Evolutionary conservation across 164 flowering plant genomes (phyloP).

Genomic region (Berberis vulgaris): DNA sequence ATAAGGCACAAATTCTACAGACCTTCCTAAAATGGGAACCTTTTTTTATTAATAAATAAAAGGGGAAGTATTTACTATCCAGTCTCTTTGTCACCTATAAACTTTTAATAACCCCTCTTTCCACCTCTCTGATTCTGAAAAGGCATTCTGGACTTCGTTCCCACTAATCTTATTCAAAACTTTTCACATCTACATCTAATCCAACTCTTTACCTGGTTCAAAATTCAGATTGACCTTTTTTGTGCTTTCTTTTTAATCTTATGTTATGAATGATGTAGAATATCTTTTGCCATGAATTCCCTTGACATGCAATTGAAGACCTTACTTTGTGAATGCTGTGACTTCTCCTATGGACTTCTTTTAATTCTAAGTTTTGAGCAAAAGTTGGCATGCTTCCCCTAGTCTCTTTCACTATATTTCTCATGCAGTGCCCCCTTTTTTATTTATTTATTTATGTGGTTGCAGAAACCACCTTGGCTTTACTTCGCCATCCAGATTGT

Average conservation of each 20-base stretch:
- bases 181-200: no score
- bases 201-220: no score
- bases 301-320: background rate
- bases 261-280: background rate
- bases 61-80: no score
- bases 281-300: background rate
- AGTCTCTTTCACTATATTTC: background rate
- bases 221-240: no score
- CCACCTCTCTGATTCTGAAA: no score
- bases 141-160: no score
- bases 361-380: background rate
- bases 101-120: no score
- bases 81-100: no score
- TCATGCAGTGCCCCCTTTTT: background rate
- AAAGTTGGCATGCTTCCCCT: background rate
- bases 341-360: background rate
- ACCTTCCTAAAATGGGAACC: no score
- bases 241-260: background rate
- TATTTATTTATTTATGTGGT: slow-evolving; percentile 2
- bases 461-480: slow-evolving; percentile 82
- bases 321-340: background rate
- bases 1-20: no score
- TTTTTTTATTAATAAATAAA: no score
- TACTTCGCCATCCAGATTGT: slow-evolving; percentile 91
- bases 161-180: no score